Conservation (phyloP, 148 eudicot genomes). For the Polygonum maritimum region DNA sequence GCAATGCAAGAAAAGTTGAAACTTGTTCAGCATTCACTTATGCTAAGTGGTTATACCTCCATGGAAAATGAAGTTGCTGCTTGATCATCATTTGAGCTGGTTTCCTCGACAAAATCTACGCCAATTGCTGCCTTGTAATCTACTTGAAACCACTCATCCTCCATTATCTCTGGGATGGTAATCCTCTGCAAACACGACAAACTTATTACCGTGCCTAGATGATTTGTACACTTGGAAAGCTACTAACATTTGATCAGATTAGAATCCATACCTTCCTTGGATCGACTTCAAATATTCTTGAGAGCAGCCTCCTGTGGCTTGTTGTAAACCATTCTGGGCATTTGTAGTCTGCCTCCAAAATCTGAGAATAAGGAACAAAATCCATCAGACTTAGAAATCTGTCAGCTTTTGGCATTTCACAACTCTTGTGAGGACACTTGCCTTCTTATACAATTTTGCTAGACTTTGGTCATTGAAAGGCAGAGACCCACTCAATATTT, state of each 20-base stretch:
- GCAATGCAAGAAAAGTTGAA: neutral
- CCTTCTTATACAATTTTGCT: slow-evolving; percentile 41
- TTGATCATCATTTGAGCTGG: slow-evolving; percentile 19
- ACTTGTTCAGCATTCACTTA: neutral
- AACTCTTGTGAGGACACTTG: neutral
- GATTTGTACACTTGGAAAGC: neutral
- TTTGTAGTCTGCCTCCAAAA: slow-evolving; percentile 28
- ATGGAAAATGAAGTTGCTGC: slow-evolving; percentile 21
- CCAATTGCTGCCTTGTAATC: slow-evolving; percentile 30
- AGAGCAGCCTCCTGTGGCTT: slow-evolving; percentile 28
- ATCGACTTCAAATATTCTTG: slow-evolving; percentile 29
- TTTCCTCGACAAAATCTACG: slow-evolving; percentile 17
- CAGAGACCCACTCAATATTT: slow-evolving; percentile 43
- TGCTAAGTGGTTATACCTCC: slow-evolving; percentile 19
- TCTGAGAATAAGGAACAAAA: slow-evolving; percentile 15
- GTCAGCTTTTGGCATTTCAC: neutral
- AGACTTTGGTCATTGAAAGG: slow-evolving; percentile 46
- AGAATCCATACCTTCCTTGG: slow-evolving; percentile 24
- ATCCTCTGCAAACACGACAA: slow-evolving; percentile 31
- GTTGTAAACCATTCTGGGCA: slow-evolving; percentile 45
- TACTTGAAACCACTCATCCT: slow-evolving; percentile 42
- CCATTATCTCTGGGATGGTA: slow-evolving; percentile 34
- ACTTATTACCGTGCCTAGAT: neutral
- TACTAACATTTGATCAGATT: neutral
- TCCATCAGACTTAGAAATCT: neutral